Conservation (phyloP, 805 yeast genomes). For the Candida insectorum region DNA sequence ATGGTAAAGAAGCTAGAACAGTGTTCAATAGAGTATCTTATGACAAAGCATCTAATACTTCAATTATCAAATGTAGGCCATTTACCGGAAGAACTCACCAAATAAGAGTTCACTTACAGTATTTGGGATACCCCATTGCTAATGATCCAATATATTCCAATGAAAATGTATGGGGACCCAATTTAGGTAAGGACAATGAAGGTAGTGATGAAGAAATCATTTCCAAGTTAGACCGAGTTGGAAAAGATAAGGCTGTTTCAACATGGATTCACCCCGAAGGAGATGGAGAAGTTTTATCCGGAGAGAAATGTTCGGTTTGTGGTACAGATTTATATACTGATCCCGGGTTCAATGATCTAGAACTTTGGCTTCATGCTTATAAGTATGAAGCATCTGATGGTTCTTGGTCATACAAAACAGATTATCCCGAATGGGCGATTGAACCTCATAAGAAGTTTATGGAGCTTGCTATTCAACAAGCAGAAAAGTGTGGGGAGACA, state of each 20-base stretch:
- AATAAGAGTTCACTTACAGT: constrained; percentile 88
- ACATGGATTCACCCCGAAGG: constrained; percentile 62
- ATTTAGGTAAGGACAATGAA: constrained; percentile 59
- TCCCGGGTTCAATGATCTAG: constrained; percentile 85
- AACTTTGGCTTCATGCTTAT: constrained; percentile 88
- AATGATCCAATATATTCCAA: constrained; percentile 78
- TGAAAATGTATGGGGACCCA: constrained; percentile 72
- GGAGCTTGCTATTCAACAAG: constrained; percentile 75
- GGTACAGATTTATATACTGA: constrained; percentile 72
- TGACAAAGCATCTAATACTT: constrained; percentile 52
- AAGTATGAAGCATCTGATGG: constrained; percentile 59
- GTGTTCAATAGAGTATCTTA: constrained; percentile 63
- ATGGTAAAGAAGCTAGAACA: constrained; percentile 76
- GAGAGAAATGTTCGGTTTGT: constrained; percentile 61
- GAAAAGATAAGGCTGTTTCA: constrained; percentile 64
- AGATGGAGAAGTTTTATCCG: constrained; percentile 66
- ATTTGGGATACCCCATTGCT: constrained; percentile 47
- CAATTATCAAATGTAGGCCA: constrained; percentile 82
- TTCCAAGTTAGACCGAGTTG: constrained; percentile 54
- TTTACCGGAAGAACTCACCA: constrained; percentile 94
- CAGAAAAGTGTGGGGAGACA: constrained; percentile 76
- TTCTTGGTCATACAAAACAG: constrained; percentile 73
- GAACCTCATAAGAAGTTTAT: constrained; percentile 57
- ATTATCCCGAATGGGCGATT: constrained; percentile 80
- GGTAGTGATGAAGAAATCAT: constrained; percentile 50